Conservation (phyloP, 352 stramenopile genomes). For the Phytophthora melonis region DNA sequence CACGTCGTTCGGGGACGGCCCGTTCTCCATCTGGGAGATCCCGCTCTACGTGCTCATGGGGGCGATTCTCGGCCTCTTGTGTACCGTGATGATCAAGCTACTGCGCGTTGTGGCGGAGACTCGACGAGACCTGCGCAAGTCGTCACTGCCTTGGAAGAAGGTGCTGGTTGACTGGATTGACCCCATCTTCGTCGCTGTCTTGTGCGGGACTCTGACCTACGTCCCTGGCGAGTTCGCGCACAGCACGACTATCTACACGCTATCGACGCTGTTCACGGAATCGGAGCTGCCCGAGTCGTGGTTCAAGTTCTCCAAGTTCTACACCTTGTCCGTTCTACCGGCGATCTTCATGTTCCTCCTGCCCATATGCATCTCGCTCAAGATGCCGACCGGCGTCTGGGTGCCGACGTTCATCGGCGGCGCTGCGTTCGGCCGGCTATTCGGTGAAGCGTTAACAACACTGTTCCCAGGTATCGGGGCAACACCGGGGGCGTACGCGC, state of each 20-base stretch:
- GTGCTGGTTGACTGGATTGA: slow-evolving; percentile 64
- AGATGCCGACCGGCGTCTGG: slow-evolving; percentile 76
- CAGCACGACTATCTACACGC: slow-evolving; percentile 54
- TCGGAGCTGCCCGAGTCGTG: slow-evolving; percentile 47
- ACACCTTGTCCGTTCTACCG: slow-evolving; percentile 52
- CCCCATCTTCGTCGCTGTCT: slow-evolving; percentile 58
- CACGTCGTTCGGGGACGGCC: slow-evolving; percentile 43
- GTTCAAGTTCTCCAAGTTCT: slow-evolving; percentile 63
- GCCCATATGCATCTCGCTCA: slow-evolving; percentile 75
- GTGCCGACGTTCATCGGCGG: slow-evolving; percentile 81
- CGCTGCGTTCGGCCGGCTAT: slow-evolving; percentile 74
- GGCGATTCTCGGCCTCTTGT: slow-evolving; percentile 53
- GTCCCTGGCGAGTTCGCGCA: slow-evolving; percentile 67
- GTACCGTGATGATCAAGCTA: slow-evolving; percentile 52
- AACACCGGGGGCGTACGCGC: slow-evolving; percentile 66
- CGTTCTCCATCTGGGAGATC: slow-evolving; percentile 67
- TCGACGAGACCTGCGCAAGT: slow-evolving; percentile 34
- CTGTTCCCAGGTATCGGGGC: slow-evolving; percentile 21
- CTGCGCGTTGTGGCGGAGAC: slow-evolving; percentile 54
- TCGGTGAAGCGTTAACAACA: slow-evolving; percentile 60
- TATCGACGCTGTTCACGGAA: slow-evolving; percentile 63
- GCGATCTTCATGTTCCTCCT: slow-evolving; percentile 60
- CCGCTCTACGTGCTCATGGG: slow-evolving; percentile 64
- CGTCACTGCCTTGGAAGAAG: slow-evolving; percentile 45
- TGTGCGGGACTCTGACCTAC: slow-evolving; percentile 68